Conservation (phyloP, 257 asterid genomes). For the Primulina huaijiensis region DNA sequence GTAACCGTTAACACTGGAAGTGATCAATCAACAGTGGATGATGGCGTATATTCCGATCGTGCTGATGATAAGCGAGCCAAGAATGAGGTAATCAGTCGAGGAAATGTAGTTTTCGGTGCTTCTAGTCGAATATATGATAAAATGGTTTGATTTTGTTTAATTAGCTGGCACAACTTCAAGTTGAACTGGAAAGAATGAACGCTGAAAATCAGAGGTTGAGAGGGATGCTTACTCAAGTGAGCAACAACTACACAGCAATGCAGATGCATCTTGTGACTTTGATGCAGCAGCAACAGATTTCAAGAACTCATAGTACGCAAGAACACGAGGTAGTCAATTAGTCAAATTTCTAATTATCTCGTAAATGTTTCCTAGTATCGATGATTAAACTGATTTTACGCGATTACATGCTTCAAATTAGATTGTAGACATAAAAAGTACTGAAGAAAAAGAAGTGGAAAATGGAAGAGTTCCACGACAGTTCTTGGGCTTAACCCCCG, state of each 20-base stretch:
- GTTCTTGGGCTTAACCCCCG: slow-evolving; percentile 57
- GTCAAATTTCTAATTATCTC: not conserved
- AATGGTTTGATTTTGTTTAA: not conserved
- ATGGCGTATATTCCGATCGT: slow-evolving; percentile 44
- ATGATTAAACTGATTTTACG: not conserved
- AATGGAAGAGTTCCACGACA: slow-evolving; percentile 48
- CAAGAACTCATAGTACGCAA: slow-evolving; percentile 25
- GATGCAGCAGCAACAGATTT: slow-evolving; percentile 40
- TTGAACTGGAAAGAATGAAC: slow-evolving; percentile 59
- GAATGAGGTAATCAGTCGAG: slow-evolving; percentile 46
- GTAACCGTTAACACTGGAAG: slow-evolving; percentile 71
- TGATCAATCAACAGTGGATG: slow-evolving; percentile 83
- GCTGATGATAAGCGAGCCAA: slow-evolving; percentile 50
- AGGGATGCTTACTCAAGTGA: slow-evolving; percentile 72
- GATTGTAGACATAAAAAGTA: slow-evolving; percentile 29
- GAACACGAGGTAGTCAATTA: slow-evolving; percentile 32
- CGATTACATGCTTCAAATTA: not conserved
- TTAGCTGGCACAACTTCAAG: slow-evolving; percentile 59
- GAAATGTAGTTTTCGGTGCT: not conserved
- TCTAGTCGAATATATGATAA: not conserved
- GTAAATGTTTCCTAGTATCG: not conserved
- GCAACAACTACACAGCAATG: slow-evolving; percentile 51
- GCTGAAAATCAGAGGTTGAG: slow-evolving; percentile 67
- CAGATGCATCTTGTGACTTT: slow-evolving; percentile 56
- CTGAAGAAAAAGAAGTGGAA: slow-evolving; percentile 32